phyloP scores from a whole-genome alignment of 345 rosid genomes.

The Aethionema arabicum region DNA sequence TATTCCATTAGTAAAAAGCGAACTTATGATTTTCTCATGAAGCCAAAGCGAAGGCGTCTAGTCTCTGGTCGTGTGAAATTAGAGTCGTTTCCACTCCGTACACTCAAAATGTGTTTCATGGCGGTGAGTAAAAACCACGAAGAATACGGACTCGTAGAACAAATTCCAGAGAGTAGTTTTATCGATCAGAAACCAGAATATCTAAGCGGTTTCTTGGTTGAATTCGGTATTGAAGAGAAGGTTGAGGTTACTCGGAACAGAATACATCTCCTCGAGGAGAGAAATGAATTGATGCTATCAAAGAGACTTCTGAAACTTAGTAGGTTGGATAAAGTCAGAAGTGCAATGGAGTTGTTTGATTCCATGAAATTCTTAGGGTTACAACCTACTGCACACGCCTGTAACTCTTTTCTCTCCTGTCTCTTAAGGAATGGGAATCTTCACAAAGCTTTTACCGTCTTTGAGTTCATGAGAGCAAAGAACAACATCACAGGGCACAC shows the following conservation, averaged over 20 bases:
- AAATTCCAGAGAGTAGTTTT: slow-evolving; percentile 25
- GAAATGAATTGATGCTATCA: slow-evolving; percentile 56
- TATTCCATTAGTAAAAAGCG: slow-evolving; percentile 20
- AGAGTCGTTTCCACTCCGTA: slow-evolving; percentile 11
- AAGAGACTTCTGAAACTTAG: slow-evolving; percentile 67
- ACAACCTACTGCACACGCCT: slow-evolving; percentile 54
- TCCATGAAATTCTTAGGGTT: slow-evolving; percentile 60
- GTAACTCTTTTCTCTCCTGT: slow-evolving; percentile 70
- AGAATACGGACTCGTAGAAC: slow-evolving; percentile 10
- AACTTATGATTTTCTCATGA: slow-evolving; percentile 30
- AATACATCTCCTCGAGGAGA: slow-evolving; percentile 65
- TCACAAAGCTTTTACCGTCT: slow-evolving; percentile 49
- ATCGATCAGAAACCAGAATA: slow-evolving; percentile 34
- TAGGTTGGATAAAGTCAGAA: slow-evolving; percentile 68
- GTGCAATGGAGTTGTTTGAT: slow-evolving; percentile 55
- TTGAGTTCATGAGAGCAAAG: slow-evolving; percentile 51
- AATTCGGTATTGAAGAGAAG: slow-evolving; percentile 23
- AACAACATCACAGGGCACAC: slow-evolving; percentile 58
- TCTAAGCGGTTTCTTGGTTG: slow-evolving; percentile 32
- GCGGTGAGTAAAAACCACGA: slow-evolving; percentile 10
- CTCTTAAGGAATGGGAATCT: slow-evolving; percentile 52
- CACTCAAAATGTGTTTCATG: not conserved
- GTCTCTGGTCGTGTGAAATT: not conserved
- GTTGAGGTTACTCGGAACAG: slow-evolving; percentile 21
- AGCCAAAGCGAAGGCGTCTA: slow-evolving; percentile 31